Evolutionary conservation across 2,329 filamentous ascomycete species (phyloP).

Genomic region (Bipolaris bicolor): DNA sequence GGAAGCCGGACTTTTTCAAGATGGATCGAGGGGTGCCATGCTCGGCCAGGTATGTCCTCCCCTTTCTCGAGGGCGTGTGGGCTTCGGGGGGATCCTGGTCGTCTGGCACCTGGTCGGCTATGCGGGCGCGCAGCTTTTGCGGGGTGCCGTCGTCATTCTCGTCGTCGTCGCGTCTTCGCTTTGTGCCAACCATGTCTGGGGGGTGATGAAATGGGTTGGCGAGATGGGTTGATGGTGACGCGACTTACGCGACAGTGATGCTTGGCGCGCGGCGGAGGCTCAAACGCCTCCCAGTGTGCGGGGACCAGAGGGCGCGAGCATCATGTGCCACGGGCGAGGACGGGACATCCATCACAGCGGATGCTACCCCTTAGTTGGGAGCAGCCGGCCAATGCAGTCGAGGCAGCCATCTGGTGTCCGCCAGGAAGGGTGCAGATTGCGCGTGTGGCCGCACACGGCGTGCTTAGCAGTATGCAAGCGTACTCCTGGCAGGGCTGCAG

Average conservation of each 20-base stretch:
- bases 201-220: constrained; percentile 11
- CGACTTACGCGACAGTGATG: constrained; percentile 31
- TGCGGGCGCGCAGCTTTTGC: constrained; percentile 35
- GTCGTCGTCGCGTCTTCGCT: constrained; percentile 38
- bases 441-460: not conserved
- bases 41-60: constrained; percentile 28
- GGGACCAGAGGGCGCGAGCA: not conserved
- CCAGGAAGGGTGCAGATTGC: not conserved
- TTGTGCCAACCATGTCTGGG: constrained; percentile 39
- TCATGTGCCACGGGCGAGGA: not conserved
- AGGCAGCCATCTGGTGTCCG: not conserved
- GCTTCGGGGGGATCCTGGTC: constrained; percentile 31
- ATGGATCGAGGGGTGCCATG: constrained; percentile 44
- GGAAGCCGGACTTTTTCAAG: constrained; percentile 37
- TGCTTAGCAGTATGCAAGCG: no score
- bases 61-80: constrained; percentile 42
- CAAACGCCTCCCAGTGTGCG: not conserved
- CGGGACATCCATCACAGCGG: not conserved
- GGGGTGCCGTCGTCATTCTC: constrained; percentile 31
- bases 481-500: not conserved
- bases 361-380: not conserved
- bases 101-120: constrained; percentile 19
- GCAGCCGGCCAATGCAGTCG: not conserved
- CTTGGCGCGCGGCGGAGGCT: constrained; percentile 15
- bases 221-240: constrained; percentile 17